Base-by-base conservation (phyloP, 176 grass and related monocot species). In the Microstegium vimineum region DNA sequence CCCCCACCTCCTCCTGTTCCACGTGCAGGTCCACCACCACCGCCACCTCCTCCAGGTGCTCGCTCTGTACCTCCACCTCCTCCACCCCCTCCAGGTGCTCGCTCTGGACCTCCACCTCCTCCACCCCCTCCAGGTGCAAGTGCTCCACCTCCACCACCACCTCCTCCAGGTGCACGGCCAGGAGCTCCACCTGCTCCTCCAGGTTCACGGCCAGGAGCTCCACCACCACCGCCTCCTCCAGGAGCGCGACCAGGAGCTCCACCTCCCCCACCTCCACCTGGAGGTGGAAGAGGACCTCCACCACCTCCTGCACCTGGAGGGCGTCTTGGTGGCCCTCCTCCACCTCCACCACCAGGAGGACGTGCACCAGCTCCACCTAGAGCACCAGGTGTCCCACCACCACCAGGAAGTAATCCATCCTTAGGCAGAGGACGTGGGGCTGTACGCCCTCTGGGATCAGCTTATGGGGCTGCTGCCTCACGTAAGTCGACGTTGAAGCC, bases 401-500 rank as follows among this genome's bases (percentile, higher is more conserved):
- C 86, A 69, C 96, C 91, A 25, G 88, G 87, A 86, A 74, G 86
- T 66, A 87, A 91, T 78, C 67, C 76, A 73, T 77, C 89, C 30
- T 83, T 85, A 25, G 88, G 90, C 67, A 93, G 95, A 81, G 93
- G 93, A 37, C 90, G 91, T 51, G 90, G 96, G 26, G 73, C 80
- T 66, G 35, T 77, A 68, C 87, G 93, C 20, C 42, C 84, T 56
- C 13, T 82, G 87, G 81, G 86, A 40, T 84, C 87, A 73, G 85
- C 83, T 69, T 79, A 74, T 71, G 86, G 86, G 36, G 59, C 75
- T 86, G 73, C 81, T 59, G 86, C 87, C 5, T 70, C 90, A 74
- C 93, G 89, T n/a, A 98, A 90, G 83, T 88, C 93, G 59, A 93
- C 76, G 32, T 70, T 98, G 37, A 98, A 98, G 60, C 93, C 96